Evolutionary conservation across 371 early-diverging fungal genomes (phyloP), one percentile per base, ranked within the genome.

Genomic region (Apophysomyces elegans): DNA sequence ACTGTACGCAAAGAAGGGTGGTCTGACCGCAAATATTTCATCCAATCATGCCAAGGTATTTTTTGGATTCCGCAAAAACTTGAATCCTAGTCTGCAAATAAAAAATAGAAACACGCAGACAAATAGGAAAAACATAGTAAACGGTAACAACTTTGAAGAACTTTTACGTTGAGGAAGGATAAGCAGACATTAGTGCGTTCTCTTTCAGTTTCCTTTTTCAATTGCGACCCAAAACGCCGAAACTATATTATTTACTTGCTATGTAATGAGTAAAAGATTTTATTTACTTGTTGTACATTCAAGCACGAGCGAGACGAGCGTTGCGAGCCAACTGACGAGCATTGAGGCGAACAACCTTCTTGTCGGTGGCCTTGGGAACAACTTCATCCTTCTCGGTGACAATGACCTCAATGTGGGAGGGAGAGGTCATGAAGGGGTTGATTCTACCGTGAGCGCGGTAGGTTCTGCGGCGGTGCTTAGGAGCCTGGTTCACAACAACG

Each of bases 401-500:
- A 71, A 93, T 92, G 67, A 99, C 83, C 88, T 98, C 96, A 75
- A 99, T 91, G 90, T 99, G 99, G 89, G 94, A 98, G 54, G 99
- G 99, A 79, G 89, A 90, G 80, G 89, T 88, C 94, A 96, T 94
- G 93, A 94, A 99, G 67, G 98, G 81, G 88, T 90, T 89, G 76
- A 74, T 74, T 58, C 99, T 90, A 87, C 99, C 99, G 90, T 98
- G 98, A 72, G 99, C 99, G 85, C 99, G 93, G 93, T 94, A 97
- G 54, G 96, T 96, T 79, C 99, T 88, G 77, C 99, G 94, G 73
- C 98, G 95, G 84, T 95, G 95, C 86, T 96, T 96, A 81, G 97
- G 97, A 71, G 99, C 99, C 82, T 95, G 95, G 91, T 97, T 97
- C 78, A 99, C 99, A 84, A 95, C 93, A 70, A 98, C 91, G 90